Base-by-base conservation (phyloP, 345 rosid genomes). In the Salix suchowensis region DNA sequence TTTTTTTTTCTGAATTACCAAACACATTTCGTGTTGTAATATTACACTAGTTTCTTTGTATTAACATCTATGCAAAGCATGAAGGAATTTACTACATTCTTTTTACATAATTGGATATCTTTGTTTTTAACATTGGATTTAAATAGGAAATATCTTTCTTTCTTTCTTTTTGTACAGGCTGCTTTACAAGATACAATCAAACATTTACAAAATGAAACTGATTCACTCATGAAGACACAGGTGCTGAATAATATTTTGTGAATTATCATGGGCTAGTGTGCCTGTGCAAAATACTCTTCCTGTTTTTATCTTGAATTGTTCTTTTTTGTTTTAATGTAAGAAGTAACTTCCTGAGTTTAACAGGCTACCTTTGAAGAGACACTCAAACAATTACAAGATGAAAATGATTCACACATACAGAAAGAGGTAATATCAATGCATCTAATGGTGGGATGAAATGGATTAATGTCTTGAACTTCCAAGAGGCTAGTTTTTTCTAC, bases 361-460 rank as follows among this genome's bases (percentile, higher is more conserved):
- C 87, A 92, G 97, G 87, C 77, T 65, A 54, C 72, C 74, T 77
- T 89, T 55, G 87, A 88, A 85, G 89, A 86, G 73, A 80, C 85
- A 37, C 52, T 85, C 77, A 84, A 81, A 84, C 85, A 78, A 60
- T 73, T 90, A 26, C 83, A 67, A 67, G 74, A 80, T 65, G 87
- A 87, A 80, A 87, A 79, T 82, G 88, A 86, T 71, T 83, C 87
- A 15, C 78, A 79, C 77, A 52, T 71, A 39, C 85, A 83, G 72
- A 90, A 80, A 81, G 83, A 86, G 92, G 97, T 88, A 81, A 76
- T 61, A 42, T 32, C 23, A 58, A 11, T 66, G 68, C 34, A 74
- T 58, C 2, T 32, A 75, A 34, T 36, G 66, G 16, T 48, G 16
- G 58, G 69, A 74, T 74, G 26, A 58, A 2, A 14, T 18, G 21